These are phyloP conservation scores for Paecilomyces fulvus DNA, from an alignment of 2,329 filamentous ascomycete species.

Conservation along the genomic window DNA sequence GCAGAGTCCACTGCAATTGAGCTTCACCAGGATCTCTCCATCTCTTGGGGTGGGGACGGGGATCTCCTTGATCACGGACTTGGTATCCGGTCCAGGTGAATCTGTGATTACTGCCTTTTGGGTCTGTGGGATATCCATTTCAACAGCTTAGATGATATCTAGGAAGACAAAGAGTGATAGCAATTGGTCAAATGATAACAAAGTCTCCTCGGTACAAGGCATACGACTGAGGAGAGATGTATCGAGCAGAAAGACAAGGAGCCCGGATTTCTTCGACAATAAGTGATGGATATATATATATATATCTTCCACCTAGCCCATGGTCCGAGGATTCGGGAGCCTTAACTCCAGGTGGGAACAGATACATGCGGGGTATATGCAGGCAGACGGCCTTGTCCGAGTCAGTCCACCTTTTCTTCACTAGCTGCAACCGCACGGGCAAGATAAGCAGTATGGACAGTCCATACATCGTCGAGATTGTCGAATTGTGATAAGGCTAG, in stretches of 20 bases:
- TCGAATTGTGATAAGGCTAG: not conserved
- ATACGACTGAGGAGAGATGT: not conserved
- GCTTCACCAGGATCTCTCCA: constrained; percentile 8
- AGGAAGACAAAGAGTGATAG: not conserved
- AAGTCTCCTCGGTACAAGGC: not conserved
- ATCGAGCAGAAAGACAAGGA: not conserved
- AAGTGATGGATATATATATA: not conserved
- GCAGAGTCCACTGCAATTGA: constrained; percentile 11
- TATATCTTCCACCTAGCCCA: not conserved
- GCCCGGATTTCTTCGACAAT: not conserved
- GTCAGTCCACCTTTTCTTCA: not conserved
- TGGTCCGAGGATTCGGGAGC: not conserved
- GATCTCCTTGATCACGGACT: not conserved
- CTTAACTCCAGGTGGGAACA: not conserved
- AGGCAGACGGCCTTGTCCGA: not conserved
- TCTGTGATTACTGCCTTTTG: not conserved
- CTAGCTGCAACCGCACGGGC: not conserved
- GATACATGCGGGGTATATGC: not conserved
- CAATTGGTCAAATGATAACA: not conserved
- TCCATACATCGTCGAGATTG: not conserved
- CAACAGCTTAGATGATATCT: not conserved
- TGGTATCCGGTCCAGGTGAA: not conserved
- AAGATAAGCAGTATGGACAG: not conserved
- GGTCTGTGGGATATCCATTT: not conserved
- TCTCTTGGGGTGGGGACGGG: not conserved